phyloP scores from a whole-genome alignment of 2,329 filamentous ascomycete species.

The Aspergillus cejpii region DNA sequence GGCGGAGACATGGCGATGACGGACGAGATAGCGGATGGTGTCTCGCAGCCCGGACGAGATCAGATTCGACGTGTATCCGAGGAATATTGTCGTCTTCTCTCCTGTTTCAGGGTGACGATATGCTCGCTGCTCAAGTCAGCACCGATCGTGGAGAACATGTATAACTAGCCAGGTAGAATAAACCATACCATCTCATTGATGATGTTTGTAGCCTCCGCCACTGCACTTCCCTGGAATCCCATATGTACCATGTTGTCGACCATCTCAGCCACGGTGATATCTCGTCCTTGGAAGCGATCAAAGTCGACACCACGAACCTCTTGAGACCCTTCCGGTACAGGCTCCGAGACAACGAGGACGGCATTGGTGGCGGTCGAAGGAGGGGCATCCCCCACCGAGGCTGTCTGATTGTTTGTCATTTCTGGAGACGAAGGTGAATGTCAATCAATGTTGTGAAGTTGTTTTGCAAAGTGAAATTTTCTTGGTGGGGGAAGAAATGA shows the following conservation, averaged over 20 bases:
- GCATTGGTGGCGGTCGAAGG: conserved; percentile 65
- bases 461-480: too few species aligned
- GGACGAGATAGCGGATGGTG: conserved; percentile 82
- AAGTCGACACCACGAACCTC: conserved; percentile 90
- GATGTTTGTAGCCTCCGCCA: conserved; percentile 81
- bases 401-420: not conserved
- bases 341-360: conserved; percentile 75
- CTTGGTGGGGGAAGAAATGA: not conserved
- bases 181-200: conserved; percentile 83
- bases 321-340: conserved; percentile 69
- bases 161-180: not conserved
- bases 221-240: conserved; percentile 74
- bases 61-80: conserved; percentile 95
- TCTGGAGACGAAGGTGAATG: not conserved
- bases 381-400: conserved; percentile 32
- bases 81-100: conserved; percentile 82
- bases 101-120: conserved; percentile 76
- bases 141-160: conserved; percentile 11
- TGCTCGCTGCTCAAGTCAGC: conserved; percentile 51
- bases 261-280: conserved; percentile 80
- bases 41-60: conserved; percentile 93
- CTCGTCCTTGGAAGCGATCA: conserved; percentile 62
- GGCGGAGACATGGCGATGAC: conserved; percentile 85
- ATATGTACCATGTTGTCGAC: conserved; percentile 75
- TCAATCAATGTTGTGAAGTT: not conserved